Percentiles rank a stretch among this genome's conserved stretches.
Conservation (phyloP, 2,329 filamentous ascomycete species). For the Aureobasidium subglaciale region DNA sequence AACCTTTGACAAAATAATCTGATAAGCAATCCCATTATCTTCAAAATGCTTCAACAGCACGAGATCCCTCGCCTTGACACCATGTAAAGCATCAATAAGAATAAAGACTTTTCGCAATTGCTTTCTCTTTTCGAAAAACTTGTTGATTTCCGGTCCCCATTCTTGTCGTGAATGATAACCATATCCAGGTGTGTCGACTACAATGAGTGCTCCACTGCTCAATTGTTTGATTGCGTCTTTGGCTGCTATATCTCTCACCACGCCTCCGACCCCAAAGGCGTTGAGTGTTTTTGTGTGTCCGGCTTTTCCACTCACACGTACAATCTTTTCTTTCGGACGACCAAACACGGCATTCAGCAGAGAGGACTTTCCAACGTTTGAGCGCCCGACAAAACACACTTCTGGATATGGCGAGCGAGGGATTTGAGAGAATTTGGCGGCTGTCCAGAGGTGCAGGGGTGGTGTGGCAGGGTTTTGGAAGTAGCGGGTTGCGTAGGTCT, state of each 20-base stretch:
- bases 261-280: slow-evolving; percentile 52
- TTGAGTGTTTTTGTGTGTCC: slow-evolving; percentile 61
- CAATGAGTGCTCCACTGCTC: slow-evolving; percentile 41
- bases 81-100: slow-evolving; percentile 56
- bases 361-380: slow-evolving; percentile 63
- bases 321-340: slow-evolving; percentile 34
- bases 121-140: slow-evolving; percentile 56
- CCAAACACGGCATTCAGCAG: slow-evolving; percentile 58
- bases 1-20: slow-evolving; percentile 60
- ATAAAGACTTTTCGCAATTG: slow-evolving; percentile 60
- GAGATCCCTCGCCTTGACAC: slow-evolving; percentile 54
- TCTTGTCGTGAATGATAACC: slow-evolving; percentile 53
- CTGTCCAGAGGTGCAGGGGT: slow-evolving; percentile 53
- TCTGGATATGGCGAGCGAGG: slow-evolving; percentile 50
- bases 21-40: slow-evolving; percentile 52
- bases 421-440: slow-evolving; percentile 53
- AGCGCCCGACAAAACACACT: slow-evolving; percentile 61
- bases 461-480: slow-evolving; percentile 37
- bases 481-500: slow-evolving; percentile 36
- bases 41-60: slow-evolving; percentile 51
- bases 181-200: slow-evolving; percentile 68
- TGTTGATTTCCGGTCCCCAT: slow-evolving; percentile 63
- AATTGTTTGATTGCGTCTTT: slow-evolving; percentile 34
- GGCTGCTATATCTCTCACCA: slow-evolving; percentile 20
- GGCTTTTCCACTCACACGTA: slow-evolving; percentile 51